phyloP scores from a whole-genome alignment of 257 asterid genomes.

The Asclepias syriaca region DNA sequence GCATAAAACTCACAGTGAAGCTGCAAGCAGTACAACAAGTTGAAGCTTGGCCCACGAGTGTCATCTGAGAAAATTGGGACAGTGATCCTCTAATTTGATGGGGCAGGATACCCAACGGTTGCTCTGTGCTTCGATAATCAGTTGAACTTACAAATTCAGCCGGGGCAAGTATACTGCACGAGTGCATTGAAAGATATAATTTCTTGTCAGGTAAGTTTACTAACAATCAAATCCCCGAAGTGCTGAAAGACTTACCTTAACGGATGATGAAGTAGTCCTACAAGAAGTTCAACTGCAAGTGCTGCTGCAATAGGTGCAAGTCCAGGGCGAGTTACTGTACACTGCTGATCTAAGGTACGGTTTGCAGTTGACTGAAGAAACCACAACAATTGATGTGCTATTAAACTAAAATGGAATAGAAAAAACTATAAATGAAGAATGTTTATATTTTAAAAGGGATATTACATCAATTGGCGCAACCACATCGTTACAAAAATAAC shows the following conservation, averaged over 20 bases:
- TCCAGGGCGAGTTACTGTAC: slow-evolving; percentile 99
- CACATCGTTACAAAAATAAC: slow-evolving; percentile 94
- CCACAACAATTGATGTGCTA: slow-evolving; percentile 5
- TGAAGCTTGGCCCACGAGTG: slow-evolving; percentile 85
- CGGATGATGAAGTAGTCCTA: slow-evolving; percentile 90
- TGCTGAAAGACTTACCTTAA: slow-evolving; percentile 43
- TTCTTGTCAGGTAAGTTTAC: background rate
- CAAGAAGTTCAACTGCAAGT: slow-evolving; percentile 89
- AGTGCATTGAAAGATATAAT: slow-evolving; percentile 3
- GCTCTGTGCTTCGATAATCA: slow-evolving; percentile 40
- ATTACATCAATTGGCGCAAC: slow-evolving; percentile 94
- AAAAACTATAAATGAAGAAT: background rate
- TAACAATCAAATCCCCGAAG: background rate
- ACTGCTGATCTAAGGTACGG: slow-evolving; percentile 96
- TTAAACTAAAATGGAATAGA: background rate
- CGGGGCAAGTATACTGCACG: slow-evolving; percentile 57
- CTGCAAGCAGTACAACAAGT: slow-evolving; percentile 88
- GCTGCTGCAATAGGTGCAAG: slow-evolving; percentile 97
- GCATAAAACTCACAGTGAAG: slow-evolving; percentile 49
- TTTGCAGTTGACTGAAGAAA: slow-evolving; percentile 70
- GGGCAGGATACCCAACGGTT: slow-evolving; percentile 89
- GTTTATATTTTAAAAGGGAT: background rate
- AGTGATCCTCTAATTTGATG: slow-evolving; percentile 92
- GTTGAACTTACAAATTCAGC: slow-evolving; percentile 69
- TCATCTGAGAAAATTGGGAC: slow-evolving; percentile 91